phyloP scores from a whole-genome alignment of 441 rosid species.

The Melastoma candidum region DNA sequence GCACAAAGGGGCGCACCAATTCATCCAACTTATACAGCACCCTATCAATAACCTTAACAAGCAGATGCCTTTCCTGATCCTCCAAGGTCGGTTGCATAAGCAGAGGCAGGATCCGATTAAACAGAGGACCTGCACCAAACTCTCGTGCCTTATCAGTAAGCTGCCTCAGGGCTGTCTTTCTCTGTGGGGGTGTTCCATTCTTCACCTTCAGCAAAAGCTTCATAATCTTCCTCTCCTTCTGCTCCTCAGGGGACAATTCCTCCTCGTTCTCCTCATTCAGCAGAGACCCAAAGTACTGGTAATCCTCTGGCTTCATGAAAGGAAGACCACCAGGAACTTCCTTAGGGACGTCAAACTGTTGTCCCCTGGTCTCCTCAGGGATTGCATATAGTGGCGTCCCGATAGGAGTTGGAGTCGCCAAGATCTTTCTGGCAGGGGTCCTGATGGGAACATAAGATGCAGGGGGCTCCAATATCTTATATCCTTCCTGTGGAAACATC shows the following conservation, averaged over 20 bases:
- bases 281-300: slow-evolving; percentile 76
- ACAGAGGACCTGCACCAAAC: slow-evolving; percentile 92
- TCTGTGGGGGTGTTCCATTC: slow-evolving; percentile 96
- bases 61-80: slow-evolving; percentile 97
- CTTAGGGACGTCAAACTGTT: slow-evolving; percentile 91
- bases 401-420: slow-evolving; percentile 86
- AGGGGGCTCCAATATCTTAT: slow-evolving; percentile 86
- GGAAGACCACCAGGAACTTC: slow-evolving; percentile 89
- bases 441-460: slow-evolving; percentile 94
- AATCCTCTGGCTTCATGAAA: slow-evolving; percentile 94
- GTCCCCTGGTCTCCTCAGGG: slow-evolving; percentile 93
- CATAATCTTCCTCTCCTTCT: slow-evolving; percentile 95
- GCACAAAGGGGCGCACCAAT: slow-evolving; percentile 90
- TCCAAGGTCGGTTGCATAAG: slow-evolving; percentile 97
- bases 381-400: slow-evolving; percentile 80
- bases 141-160: slow-evolving; percentile 96
- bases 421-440: slow-evolving; percentile 79
- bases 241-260: slow-evolving; percentile 79
- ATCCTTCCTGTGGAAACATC: slow-evolving; percentile 87
- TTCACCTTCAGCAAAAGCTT: slow-evolving; percentile 86
- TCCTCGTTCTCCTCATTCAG: slow-evolving; percentile 90
- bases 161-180: slow-evolving; percentile 93
- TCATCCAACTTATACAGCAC: slow-evolving; percentile 89
- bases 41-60: slow-evolving; percentile 94
- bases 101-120: slow-evolving; percentile 72